Conservation (phyloP, 495 filamentous ascomycete species). For the Haplographium delicatum region DNA sequence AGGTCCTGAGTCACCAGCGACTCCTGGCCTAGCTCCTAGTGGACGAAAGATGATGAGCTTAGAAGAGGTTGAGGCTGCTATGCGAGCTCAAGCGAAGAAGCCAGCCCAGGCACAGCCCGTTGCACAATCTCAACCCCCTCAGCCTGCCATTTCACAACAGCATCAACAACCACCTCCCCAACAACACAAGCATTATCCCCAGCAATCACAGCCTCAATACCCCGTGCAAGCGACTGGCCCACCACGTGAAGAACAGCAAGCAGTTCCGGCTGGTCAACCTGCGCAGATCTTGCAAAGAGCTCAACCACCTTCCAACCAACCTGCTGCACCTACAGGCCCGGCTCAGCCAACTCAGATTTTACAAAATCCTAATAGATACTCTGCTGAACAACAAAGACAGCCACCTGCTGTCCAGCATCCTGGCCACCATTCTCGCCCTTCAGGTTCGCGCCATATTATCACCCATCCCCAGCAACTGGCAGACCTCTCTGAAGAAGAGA, state of each 20-base stretch:
- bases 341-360: constrained; percentile 39
- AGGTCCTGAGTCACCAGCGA: constrained; percentile 19
- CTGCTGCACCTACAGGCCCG: constrained; percentile 11
- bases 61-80: constrained; percentile 94
- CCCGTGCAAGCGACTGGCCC: constrained; percentile 29
- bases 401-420: constrained; percentile 36
- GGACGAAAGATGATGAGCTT: constrained; percentile 89
- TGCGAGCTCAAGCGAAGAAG: constrained; percentile 64
- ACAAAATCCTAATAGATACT: constrained; percentile 35
- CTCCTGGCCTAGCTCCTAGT: constrained; percentile 25
- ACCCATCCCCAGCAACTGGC: constrained; percentile 71
- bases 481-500: constrained; percentile 71
- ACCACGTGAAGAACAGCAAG: constrained; percentile 25
- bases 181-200: constrained; percentile 17
- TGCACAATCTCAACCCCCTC: background rate
- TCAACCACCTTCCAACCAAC: constrained; percentile 13
- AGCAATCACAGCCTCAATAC: constrained; percentile 27
- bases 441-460: constrained; percentile 33
- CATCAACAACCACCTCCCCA: constrained; percentile 18
- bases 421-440: constrained; percentile 29
- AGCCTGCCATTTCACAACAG: constrained; percentile 20
- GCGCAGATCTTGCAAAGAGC: constrained; percentile 51
- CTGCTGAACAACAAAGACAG: constrained; percentile 25
- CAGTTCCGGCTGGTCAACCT: constrained; percentile 37
- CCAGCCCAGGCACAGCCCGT: constrained; percentile 28